Conservation (phyloP, 495 filamentous ascomycete species). For the Podospora anserina region DNA sequence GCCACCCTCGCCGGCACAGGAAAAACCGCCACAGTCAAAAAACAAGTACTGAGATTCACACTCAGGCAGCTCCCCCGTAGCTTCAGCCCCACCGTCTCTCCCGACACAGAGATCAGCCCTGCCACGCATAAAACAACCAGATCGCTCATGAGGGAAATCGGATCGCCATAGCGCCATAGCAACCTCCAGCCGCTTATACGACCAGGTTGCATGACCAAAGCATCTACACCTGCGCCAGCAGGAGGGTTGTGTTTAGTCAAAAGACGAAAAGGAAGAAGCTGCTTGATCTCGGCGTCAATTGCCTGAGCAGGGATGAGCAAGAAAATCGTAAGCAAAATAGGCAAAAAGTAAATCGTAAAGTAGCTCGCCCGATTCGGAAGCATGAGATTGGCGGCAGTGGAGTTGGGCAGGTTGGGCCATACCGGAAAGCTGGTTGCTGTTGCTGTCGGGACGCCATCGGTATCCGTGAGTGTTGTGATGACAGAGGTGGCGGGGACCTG, state of each 20-base stretch:
- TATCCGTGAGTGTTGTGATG: neutral
- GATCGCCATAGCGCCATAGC: neutral
- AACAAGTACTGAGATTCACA: slow-evolving; percentile 8
- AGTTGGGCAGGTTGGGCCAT: slow-evolving; percentile 9
- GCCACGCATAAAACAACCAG: slow-evolving; percentile 1
- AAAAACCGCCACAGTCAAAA: slow-evolving; percentile 14
- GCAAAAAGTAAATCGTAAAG: slow-evolving; percentile 14
- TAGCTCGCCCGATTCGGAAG: slow-evolving; percentile 1
- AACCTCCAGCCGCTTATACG: neutral
- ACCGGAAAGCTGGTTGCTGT: slow-evolving; percentile 10
- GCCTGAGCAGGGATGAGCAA: slow-evolving; percentile 8
- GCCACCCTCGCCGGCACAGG: slow-evolving; percentile 13
- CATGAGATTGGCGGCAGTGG: slow-evolving; percentile 7
- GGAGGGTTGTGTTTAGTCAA: neutral
- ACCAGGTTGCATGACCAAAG: neutral
- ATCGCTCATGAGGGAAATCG: slow-evolving; percentile 2
- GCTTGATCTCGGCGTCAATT: slow-evolving; percentile 12
- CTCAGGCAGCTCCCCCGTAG: slow-evolving; percentile 9
- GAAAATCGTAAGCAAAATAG: slow-evolving; percentile 4
- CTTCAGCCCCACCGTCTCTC: slow-evolving; percentile 13
- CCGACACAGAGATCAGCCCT: slow-evolving; percentile 6
- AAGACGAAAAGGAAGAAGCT: slow-evolving; percentile 11
- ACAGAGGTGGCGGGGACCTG: slow-evolving; percentile 1
- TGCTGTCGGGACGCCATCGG: neutral
- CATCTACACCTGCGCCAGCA: neutral